Base-by-base conservation (phyloP, 495 filamentous ascomycete species). In the Penicillium waksmanii region DNA sequence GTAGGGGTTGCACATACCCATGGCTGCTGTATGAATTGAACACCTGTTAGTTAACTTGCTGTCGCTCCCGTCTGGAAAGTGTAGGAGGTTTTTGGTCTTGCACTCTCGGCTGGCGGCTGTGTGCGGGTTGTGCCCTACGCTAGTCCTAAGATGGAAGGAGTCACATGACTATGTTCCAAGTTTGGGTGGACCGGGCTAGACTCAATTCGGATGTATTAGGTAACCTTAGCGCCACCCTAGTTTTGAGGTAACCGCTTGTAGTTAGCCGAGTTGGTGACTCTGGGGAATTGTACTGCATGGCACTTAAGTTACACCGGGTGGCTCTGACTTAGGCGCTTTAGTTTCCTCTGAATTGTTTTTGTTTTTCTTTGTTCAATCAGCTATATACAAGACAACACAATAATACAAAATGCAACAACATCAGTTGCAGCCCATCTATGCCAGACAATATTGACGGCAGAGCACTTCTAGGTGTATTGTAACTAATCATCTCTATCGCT, bases 111-210 rank as follows among this genome's bases (percentile, higher is more conserved):
- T 70, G 73, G 68, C 68, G 65, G 72, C 73, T 64, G 74, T 78
- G 77, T 77, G 76, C 66, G 77, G 77, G 77, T 74, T 80, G 68
- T 75, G 76, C 77, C 77, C 77, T 80, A 80, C 70, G 48, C 75
- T 78, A 80, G 53, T 59, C 60, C 65, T 10, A 19, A 71, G 69
- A 50, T 1, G 67, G 75, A 34, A 9, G 1, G 1, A 55, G 0
- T 35, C 54, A 57, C 36, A 43, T 57, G 54, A 62, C 6, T 13
- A 10, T 8, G n/a, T 21, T 13, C 12, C 36, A 31, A 31, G 6
- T 31, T 31, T 8, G 36, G 36, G 36, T 38, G 36, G 36, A 11
- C 11, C 36, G 15, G 2, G 42, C 42, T 46, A 46, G 42, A 21
- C 42, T 46, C 0, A 1, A 46, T 15, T 46, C 42, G 5, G 42